These are phyloP conservation scores for Leccinum subgranulosum DNA, from an alignment of 768 basidiomycete genomes.

Conservation along the genomic window DNA sequence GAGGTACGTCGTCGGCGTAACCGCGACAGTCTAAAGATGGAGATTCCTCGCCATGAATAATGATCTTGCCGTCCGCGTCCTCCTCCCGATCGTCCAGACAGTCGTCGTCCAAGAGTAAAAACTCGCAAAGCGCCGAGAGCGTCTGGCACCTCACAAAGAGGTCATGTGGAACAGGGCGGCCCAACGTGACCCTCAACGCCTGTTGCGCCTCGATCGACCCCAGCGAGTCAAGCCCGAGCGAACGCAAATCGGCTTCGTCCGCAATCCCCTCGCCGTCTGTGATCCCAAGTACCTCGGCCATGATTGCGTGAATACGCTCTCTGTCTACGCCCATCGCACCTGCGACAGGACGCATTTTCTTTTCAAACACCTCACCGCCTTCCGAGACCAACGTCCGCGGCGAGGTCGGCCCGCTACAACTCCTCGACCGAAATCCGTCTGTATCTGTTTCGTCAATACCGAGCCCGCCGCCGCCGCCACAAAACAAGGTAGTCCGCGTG, in stretches of 20 bases:
- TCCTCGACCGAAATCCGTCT: constrained; percentile 2
- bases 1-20: neutral
- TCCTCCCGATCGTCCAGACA: neutral
- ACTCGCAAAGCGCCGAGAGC: constrained; percentile 14
- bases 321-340: neutral
- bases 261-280: constrained; percentile 33
- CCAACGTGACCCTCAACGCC: constrained; percentile 40
- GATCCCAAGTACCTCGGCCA: constrained; percentile 45
- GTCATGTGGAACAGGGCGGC: constrained; percentile 41
- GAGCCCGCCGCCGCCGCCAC: neutral
- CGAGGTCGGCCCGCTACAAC: constrained; percentile 27
- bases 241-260: constrained; percentile 45
- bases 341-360: neutral
- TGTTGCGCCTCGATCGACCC: constrained; percentile 60
- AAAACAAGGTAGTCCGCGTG: constrained; percentile 17
- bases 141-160: constrained; percentile 43
- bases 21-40: neutral
- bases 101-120: neutral
- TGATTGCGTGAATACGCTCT: constrained; percentile 34
- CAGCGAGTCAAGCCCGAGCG: constrained; percentile 62
- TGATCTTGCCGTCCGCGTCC: neutral
- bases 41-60: neutral
- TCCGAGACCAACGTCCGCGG: constrained; percentile 42
- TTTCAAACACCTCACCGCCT: neutral
- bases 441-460: constrained; percentile 9